phyloP scores from a whole-genome alignment of 2,329 filamentous ascomycete genomes.

The Apiospora phragmitis region DNA sequence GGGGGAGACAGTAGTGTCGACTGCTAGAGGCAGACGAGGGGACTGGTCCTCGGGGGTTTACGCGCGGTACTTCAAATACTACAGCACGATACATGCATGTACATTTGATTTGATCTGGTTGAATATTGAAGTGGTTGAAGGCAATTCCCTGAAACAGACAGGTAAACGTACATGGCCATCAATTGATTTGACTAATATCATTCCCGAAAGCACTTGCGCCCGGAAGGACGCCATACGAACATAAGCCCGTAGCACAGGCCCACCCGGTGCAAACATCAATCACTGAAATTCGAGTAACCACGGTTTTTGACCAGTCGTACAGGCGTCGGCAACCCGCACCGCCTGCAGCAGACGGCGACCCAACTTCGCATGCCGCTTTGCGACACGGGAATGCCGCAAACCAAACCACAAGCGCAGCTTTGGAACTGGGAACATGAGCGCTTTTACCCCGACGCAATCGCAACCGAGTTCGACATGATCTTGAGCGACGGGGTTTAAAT shows the following conservation, averaged over 20 bases:
- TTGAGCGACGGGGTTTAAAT: not conserved
- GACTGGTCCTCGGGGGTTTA: not conserved
- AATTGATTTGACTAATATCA: not conserved
- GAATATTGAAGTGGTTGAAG: not conserved
- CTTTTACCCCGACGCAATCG: not conserved
- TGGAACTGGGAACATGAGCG: not conserved
- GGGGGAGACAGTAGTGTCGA: not conserved
- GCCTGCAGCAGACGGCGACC: not conserved
- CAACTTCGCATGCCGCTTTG: not conserved
- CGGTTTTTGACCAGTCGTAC: not conserved
- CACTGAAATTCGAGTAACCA: not conserved
- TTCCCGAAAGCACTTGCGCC: not conserved
- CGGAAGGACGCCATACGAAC: not conserved
- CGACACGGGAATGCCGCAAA: constrained; percentile 4
- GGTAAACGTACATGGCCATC: not conserved
- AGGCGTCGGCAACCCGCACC: not conserved
- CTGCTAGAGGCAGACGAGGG: not conserved
- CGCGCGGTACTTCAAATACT: not conserved
- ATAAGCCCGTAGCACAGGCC: not conserved
- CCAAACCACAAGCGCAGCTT: not conserved
- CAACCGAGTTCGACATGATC: not conserved
- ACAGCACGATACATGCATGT: not conserved
- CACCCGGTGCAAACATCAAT: not conserved
- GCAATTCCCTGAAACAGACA: not conserved
- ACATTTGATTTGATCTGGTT: not conserved